Conservation (phyloP, 2,329 filamentous ascomycete species). For the Hypoxylon sp. region DNA sequence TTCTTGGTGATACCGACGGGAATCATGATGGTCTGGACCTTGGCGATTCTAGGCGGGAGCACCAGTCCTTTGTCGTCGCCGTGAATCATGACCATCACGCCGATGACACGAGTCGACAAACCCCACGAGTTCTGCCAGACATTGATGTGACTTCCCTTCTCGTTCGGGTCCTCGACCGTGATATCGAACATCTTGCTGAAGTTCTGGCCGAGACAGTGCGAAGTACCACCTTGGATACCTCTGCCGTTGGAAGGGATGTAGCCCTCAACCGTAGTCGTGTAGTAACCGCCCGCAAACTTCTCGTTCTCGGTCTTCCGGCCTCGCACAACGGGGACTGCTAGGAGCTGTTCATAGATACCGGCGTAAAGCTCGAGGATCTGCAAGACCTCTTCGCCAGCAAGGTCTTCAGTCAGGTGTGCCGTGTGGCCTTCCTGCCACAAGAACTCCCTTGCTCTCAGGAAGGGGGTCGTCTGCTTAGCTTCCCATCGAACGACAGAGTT, state of each 20-base stretch:
- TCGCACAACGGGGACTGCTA: conserved; percentile 93
- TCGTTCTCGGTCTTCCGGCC: conserved; percentile 95
- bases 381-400: conserved; percentile 84
- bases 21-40: conserved; percentile 85
- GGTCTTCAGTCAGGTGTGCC: conserved; percentile 84
- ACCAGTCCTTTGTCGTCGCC: conserved; percentile 95
- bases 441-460: conserved; percentile 93
- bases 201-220: conserved; percentile 93
- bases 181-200: conserved; percentile 99
- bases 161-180: conserved; percentile 88
- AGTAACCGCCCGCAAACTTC: conserved; percentile 96
- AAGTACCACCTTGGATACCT: conserved; percentile 95
- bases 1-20: conserved; percentile 93
- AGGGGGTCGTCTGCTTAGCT: conserved; percentile 89
- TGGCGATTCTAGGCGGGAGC: conserved; percentile 87
- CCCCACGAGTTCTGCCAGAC: conserved; percentile 99
- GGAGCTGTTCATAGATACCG: conserved; percentile 88
- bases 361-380: conserved; percentile 95
- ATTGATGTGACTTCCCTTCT: conserved; percentile 80
- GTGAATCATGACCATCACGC: conserved; percentile 99
- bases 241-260: conserved; percentile 96
- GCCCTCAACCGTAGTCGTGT: conserved; percentile 95
- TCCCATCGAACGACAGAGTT: conserved; percentile 94
- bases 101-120: conserved; percentile 94
- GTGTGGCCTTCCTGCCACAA: conserved; percentile 97